phyloP scores from a whole-genome alignment of 176 grass and related monocot genomes.

The Zoysia japonica region DNA sequence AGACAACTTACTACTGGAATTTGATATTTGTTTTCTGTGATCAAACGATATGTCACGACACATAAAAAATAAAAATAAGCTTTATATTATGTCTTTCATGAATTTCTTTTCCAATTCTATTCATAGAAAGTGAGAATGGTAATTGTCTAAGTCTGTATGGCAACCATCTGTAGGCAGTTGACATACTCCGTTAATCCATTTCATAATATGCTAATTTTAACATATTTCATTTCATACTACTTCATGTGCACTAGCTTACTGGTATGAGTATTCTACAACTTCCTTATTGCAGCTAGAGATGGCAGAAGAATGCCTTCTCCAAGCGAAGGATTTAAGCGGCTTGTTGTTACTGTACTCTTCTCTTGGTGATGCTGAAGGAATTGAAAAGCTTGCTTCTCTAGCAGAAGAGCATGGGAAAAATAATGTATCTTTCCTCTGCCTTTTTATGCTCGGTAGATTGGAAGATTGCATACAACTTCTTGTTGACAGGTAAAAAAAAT shows the following conservation, averaged over 20 bases:
- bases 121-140: neutral
- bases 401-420: constrained; percentile 93
- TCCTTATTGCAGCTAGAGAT: constrained; percentile 70
- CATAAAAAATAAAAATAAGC: neutral
- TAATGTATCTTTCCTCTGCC: constrained; percentile 91
- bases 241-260: constrained; percentile 14
- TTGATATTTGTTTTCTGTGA: constrained; percentile 9
- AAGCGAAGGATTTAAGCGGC: constrained; percentile 92
- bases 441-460: constrained; percentile 95
- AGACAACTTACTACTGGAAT: neutral
- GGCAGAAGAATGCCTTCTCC: constrained; percentile 85
- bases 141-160: neutral
- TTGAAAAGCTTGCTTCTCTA: constrained; percentile 72
- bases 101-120: neutral
- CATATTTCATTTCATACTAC: constrained; percentile 3
- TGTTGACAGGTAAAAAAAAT: constrained; percentile 66
- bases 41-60: neutral
- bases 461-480: constrained; percentile 94
- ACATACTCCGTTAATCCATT: neutral
- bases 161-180: neutral
- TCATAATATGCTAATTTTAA: constrained; percentile 4
- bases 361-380: constrained; percentile 90
- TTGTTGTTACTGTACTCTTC: constrained; percentile 90
- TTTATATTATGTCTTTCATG: neutral
- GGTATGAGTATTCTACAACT: constrained; percentile 29